Conservation (phyloP, 495 filamentous ascomycete genomes). For the Elasticomyces elasticus region DNA sequence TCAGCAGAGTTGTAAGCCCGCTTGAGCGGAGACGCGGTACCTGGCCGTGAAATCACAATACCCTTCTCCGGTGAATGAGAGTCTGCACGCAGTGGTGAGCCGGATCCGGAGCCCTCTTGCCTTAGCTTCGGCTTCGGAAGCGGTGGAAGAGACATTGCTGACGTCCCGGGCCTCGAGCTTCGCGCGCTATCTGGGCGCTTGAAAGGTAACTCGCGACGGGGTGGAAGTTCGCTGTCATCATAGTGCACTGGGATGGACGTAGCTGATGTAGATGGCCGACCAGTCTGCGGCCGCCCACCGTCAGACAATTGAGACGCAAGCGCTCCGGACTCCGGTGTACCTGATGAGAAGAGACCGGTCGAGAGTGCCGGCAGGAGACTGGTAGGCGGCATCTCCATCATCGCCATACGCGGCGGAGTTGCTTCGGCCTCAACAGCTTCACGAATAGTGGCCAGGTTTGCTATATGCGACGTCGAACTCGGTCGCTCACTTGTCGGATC, state of each 20-base stretch:
- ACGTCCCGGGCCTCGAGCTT: conserved; percentile 14
- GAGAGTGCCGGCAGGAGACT: background rate
- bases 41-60: background rate
- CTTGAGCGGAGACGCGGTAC: conserved; percentile 16
- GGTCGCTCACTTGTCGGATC: background rate
- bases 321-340: background rate
- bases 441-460: background rate
- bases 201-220: conserved; percentile 33
- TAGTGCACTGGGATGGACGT: background rate
- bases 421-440: background rate
- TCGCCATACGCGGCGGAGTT: background rate
- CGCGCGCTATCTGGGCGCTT: conserved; percentile 9
- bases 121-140: conserved; percentile 25
- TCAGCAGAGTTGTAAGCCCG: background rate
- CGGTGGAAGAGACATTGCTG: conserved; percentile 17
- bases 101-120: background rate
- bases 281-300: background rate
- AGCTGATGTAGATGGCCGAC: conserved; percentile 3
- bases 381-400: background rate
- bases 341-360: background rate
- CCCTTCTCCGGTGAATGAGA: background rate
- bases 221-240: conserved; percentile 22
- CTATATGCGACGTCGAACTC: background rate
- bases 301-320: background rate
- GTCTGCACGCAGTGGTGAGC: background rate